Evolutionary conservation across 176 grass and related monocot genomes (phyloP).

Genomic region (Oryza rufipogon): DNA sequence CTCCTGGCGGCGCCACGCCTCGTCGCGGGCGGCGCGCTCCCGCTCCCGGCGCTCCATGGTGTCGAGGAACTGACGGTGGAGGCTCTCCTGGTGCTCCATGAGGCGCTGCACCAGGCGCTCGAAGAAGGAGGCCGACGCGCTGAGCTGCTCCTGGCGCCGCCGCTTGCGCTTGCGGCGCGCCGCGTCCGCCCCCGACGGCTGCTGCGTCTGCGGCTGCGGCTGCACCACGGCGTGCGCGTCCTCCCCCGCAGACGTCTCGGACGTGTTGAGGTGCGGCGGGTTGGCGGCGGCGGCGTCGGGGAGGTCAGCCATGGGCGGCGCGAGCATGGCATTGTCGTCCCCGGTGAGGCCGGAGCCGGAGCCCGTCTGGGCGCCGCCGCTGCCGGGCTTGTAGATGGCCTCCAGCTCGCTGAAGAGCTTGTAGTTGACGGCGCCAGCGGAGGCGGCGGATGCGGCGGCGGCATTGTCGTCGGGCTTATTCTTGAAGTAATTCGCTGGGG

Average conservation of each 20-base stretch:
- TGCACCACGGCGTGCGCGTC: slow-evolving; percentile 60
- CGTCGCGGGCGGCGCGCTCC: slow-evolving; percentile 73
- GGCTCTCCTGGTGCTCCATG: slow-evolving; percentile 96
- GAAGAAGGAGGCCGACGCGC: slow-evolving; percentile 82
- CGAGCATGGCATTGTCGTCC: slow-evolving; percentile 70
- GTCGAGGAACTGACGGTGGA: slow-evolving; percentile 88
- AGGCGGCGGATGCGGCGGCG: background rate
- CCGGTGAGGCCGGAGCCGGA: slow-evolving; percentile 86
- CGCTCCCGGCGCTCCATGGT: slow-evolving; percentile 87
- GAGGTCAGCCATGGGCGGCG: slow-evolving; percentile 40
- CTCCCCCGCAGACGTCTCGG: slow-evolving; percentile 80
- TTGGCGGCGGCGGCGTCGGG: slow-evolving; percentile 6
- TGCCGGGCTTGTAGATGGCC: slow-evolving; percentile 94
- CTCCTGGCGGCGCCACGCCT: slow-evolving; percentile 87
- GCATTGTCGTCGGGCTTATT: slow-evolving; percentile 49
- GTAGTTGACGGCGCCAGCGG: slow-evolving; percentile 64
- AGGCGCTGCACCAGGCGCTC: slow-evolving; percentile 80
- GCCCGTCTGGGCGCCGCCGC: slow-evolving; percentile 66
- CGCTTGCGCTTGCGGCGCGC: slow-evolving; percentile 66
- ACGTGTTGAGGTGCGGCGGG: slow-evolving; percentile 31
- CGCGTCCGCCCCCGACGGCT: background rate
- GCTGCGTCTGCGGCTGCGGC: slow-evolving; percentile 14
- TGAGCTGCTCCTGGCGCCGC: slow-evolving; percentile 71
- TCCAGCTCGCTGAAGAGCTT: slow-evolving; percentile 99
- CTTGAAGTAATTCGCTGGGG: slow-evolving; percentile 56